A percentile compares a stretch with the other conserved stretches of the same genome.
phyloP scores from a whole-genome alignment of 1,139 yeast species.

The Hyphopichia pseudoburtonii region DNA sequence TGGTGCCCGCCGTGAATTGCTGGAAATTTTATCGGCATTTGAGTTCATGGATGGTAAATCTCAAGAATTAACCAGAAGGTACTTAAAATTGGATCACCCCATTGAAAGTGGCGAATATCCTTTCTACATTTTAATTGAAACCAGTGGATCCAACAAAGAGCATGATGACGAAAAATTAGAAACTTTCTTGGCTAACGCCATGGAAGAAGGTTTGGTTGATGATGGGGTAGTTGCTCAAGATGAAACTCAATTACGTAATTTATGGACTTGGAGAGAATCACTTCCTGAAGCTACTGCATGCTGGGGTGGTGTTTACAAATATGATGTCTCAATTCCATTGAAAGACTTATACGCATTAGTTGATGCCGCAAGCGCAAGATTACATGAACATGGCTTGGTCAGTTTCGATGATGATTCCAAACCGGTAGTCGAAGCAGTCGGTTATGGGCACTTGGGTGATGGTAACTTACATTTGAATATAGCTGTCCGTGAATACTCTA shows the following conservation, averaged over 20 bases:
- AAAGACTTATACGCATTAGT: conserved; percentile 77
- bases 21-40: conserved; percentile 88
- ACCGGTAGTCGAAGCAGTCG: conserved; percentile 86
- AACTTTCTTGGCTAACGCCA: conserved; percentile 72
- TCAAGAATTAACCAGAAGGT: conserved; percentile 60
- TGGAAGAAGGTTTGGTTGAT: conserved; percentile 79
- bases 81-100: conserved; percentile 65
- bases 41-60: conserved; percentile 90
- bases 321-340: conserved; percentile 90
- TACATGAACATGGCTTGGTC: conserved; percentile 56
- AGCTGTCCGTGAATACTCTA: conserved; percentile 79
- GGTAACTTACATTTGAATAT: conserved; percentile 93
- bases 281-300: conserved; percentile 86
- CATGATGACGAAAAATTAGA: conserved; percentile 81
- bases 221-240: conserved; percentile 98
- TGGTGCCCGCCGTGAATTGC: conserved; percentile 73
- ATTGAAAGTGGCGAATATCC: conserved; percentile 75
- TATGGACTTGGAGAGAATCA: conserved; percentile 96
- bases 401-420: conserved; percentile 62
- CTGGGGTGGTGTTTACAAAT: conserved; percentile 93
- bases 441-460: conserved; percentile 96
- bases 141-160: conserved; percentile 88
- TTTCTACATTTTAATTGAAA: conserved; percentile 87
- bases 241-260: conserved; percentile 74
- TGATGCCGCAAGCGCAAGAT: conserved; percentile 62